phyloP scores from a whole-genome alignment of 1,284 basidiomycete genomes.

The Dichomitus squalens region DNA sequence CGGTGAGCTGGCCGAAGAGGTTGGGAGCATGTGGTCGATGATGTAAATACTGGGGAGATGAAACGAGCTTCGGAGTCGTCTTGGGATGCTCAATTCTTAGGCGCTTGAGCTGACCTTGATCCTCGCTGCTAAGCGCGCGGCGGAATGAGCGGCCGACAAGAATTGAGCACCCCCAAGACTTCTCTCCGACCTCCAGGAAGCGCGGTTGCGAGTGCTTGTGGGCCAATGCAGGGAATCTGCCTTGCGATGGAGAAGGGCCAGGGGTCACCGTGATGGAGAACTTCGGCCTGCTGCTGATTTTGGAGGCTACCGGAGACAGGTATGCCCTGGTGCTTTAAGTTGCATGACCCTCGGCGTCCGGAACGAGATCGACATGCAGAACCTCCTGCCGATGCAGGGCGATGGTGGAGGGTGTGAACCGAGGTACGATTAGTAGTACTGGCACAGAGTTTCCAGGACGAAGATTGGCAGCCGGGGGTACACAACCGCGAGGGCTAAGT shows the following conservation, averaged over 20 bases:
- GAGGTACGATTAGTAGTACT: slow-evolving; percentile 47
- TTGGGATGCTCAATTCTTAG: no score
- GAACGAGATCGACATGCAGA: slow-evolving; percentile 40
- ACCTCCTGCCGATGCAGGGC: slow-evolving; percentile 40
- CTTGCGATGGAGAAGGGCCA: slow-evolving; percentile 42
- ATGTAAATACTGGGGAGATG: no score
- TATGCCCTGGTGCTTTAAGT: slow-evolving; percentile 38
- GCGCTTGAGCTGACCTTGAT: no score
- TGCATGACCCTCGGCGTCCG: slow-evolving; percentile 26
- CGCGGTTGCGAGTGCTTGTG: slow-evolving; percentile 42
- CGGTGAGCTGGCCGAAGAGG: no score
- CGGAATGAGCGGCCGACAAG: no score
- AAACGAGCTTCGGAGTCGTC: no score
- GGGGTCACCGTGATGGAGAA: slow-evolving; percentile 46
- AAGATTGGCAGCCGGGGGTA: slow-evolving; percentile 48
- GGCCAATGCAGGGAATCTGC: slow-evolving; percentile 39
- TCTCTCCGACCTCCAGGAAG: slow-evolving; percentile 40
- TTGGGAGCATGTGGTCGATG: no score
- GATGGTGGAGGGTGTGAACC: slow-evolving; percentile 47
- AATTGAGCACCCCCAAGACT: no score
- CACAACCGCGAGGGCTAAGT: slow-evolving; percentile 41
- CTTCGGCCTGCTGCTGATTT: slow-evolving; percentile 52
- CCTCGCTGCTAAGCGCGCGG: no score
- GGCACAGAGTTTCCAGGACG: slow-evolving; percentile 40
- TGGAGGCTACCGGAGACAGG: slow-evolving; percentile 49